Base-by-base conservation (phyloP, 177 flowering plant genomes). In the Tripterygium wilfordii region DNA sequence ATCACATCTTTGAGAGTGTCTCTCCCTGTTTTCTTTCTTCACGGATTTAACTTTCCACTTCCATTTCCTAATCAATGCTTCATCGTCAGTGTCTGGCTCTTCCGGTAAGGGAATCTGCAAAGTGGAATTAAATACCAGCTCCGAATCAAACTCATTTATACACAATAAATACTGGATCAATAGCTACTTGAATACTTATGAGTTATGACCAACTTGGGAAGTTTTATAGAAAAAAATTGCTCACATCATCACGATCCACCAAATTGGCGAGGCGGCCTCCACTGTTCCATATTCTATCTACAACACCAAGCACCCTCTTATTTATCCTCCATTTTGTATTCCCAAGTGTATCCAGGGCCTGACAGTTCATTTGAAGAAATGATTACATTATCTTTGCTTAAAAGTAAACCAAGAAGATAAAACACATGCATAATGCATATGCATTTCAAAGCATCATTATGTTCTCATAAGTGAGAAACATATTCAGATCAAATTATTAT, bases 331-430 rank as follows among this genome's bases (percentile, higher is more conserved):
- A 94, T 70, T 69, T 83, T 16, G 95, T 80, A 68, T 56, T 68
- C 42, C 99, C 99, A 52, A 94, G 96, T 4, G 90, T 83, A 73
- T 94, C 75, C 54, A 94, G 60, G 33, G 99, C 97, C 99, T 94
- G 47, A 68, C 42, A 55, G 38, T 27, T 43, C 2, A 32, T 30
- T 24, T 10, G 22, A 21, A 16, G 9, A 60, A 2, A 42, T 30
- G 2, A 36, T 3, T 43, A 21, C 4, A 44, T 9, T 17, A 32
- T 53, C 27, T 42, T 22, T 24, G 21, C 8, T 12, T 23, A 25
- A 25, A 2, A 35, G 17, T 7, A 36, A 10, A 19, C 36, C 24
- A 21, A 25, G 12, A 26, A 49, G 13, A 32, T 14, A 15, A 26
- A 39, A 17, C 9, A 3, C 31, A 18, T 33, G 39, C 12, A 27